Base-by-base conservation (phyloP, 2,329 filamentous ascomycete species). In the Arthrobotrys iridis region DNA sequence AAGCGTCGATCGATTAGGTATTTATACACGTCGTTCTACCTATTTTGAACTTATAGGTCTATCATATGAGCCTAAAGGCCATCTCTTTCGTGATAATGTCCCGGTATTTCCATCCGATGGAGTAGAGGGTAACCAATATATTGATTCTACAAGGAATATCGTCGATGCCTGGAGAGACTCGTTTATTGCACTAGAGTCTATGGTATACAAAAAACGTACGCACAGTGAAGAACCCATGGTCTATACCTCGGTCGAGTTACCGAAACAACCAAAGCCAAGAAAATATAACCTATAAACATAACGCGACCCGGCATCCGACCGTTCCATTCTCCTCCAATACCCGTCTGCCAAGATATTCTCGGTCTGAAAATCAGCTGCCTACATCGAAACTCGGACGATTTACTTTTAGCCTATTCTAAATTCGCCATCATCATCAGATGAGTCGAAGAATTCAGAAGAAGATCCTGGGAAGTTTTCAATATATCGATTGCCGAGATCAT, bases 21-120 rank as follows among this genome's bases (percentile, higher is more conserved):
- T 55, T 55, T 55, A 55, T 55, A 55, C 18, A 6, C 28, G 3
- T 55, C 50, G 18, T n/a, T 4, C 20, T 15, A 1, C 26, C 22
- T 18, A 43, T 43, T 2, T 8, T 2, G 28, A 35, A 3, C 11
- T n/a, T n/a, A n/a, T 2, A 24, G 6, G 37, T 35, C 6, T 37
- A 55, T 37, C 50, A 55, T 37, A 55, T 55, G 30, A 55, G 50
- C 50, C 50, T 55, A 55, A 55, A 55, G 40, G 40, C n/a, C n/a
- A 33, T 33, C 40, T 50, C 20, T n/a, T 13, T 13, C 6, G n/a
- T 22, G 15, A 33, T 52, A 4, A 15, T 11, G 24, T 55, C 50
- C 30, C 50, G 50, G 37, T 8, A 24, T 37, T 15, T 18, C 18
- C 50, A 37, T 37, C 50, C 50, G 50, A 37, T 13, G 3, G 15